Evolutionary conservation across 208 protist species (phyloP).

Genomic region (Acanthamoeba royreba): DNA sequence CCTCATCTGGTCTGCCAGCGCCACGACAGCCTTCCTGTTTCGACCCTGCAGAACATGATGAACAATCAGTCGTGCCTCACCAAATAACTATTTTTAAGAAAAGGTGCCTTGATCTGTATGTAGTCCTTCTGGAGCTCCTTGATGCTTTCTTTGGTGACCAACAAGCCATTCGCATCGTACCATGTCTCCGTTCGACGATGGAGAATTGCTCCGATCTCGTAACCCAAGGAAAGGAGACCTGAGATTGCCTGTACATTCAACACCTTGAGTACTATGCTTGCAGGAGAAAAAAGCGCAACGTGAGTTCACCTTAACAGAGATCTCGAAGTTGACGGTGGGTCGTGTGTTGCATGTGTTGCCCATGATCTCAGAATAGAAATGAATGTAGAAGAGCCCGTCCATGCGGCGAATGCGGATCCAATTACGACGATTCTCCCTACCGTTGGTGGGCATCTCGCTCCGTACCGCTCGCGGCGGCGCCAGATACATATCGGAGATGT

Average conservation of each 20-base stretch:
- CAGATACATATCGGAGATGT: constrained; percentile 61
- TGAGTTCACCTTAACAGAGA: constrained; percentile 54
- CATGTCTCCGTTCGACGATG: constrained; percentile 53
- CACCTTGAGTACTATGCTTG: too few species aligned
- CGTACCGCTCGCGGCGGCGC: constrained; percentile 28
- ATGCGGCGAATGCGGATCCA: constrained; percentile 61
- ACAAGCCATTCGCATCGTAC: constrained; percentile 53
- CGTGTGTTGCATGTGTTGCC: constrained; percentile 49
- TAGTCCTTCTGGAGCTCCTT: constrained; percentile 62
- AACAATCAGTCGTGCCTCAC: too few species aligned
- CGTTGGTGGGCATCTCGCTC: not conserved
- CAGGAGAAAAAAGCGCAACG: not conserved
- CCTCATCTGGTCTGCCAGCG: constrained; percentile 46
- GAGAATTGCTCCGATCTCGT: constrained; percentile 61
- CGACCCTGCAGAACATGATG: constrained; percentile 3
- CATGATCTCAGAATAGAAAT: constrained; percentile 61
- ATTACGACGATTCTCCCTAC: constrained; percentile 49
- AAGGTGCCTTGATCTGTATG: constrained; percentile 60
- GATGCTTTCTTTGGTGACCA: constrained; percentile 61
- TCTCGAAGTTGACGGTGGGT: constrained; percentile 61
- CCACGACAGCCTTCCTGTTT: constrained; percentile 46
- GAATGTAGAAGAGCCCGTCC: constrained; percentile 61
- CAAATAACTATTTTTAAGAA: too few species aligned
- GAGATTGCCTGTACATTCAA: constrained; percentile 32
- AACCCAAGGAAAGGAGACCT: constrained; percentile 54